A percentile compares a stretch with the other conserved stretches of the same genome.
Conservation (phyloP, 306 rosid genomes). For the Myrica gale region DNA sequence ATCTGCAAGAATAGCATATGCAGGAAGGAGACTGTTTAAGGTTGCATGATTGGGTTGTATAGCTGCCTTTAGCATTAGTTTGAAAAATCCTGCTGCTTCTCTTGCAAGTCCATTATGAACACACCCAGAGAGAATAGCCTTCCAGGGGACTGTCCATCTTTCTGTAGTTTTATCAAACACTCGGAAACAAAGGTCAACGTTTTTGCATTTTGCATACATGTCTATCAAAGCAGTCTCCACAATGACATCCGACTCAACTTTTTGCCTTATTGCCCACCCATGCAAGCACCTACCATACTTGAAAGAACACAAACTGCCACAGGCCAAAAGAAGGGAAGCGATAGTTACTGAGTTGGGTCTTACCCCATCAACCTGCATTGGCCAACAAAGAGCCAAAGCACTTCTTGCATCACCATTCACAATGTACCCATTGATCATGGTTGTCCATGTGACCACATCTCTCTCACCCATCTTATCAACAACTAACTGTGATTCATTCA, state of each 20-base stretch:
- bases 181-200: conserved; percentile 42
- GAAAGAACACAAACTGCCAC: conserved; percentile 50
- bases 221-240: conserved; percentile 82
- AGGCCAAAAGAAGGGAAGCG: conserved; percentile 68
- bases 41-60: conserved; percentile 60
- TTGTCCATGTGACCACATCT: conserved; percentile 89
- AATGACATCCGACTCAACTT: conserved; percentile 59
- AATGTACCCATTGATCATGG: conserved; percentile 73
- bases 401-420: conserved; percentile 56
- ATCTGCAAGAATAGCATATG: conserved; percentile 70
- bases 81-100: conserved; percentile 63
- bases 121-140: conserved; percentile 67
- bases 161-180: conserved; percentile 58
- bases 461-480: conserved; percentile 44
- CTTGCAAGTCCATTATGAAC: conserved; percentile 58
- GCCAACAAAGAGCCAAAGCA: conserved; percentile 59
- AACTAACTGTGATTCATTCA: conserved; percentile 54
- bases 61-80: conserved; percentile 58
- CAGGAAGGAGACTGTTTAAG: conserved; percentile 71
- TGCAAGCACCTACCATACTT: conserved; percentile 67
- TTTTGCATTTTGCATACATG: conserved; percentile 62
- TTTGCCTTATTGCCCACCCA: conserved; percentile 69
- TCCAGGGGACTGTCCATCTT: conserved; percentile 72
- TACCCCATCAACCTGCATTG: conserved; percentile 64
- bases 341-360: conserved; percentile 63